A percentile compares a stretch with the other conserved stretches of the same genome.
phyloP scores from a whole-genome alignment of 345 rosid genomes.

The Litchi chinensis region DNA sequence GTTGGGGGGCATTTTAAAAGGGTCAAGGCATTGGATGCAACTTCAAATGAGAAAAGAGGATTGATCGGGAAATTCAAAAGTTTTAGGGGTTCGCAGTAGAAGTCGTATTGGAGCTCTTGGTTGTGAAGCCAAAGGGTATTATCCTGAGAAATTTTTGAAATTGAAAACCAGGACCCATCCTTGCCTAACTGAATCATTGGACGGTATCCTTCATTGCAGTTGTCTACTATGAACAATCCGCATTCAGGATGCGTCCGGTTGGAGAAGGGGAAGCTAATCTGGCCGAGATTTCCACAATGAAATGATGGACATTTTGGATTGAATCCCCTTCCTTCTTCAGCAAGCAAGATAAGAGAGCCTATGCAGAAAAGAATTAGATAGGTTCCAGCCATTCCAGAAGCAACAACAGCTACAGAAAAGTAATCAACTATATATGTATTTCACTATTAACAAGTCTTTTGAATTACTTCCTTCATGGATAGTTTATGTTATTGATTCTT shows the following conservation, averaged over 20 bases:
- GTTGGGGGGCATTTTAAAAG: constrained; percentile 33
- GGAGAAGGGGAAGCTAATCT: constrained; percentile 19
- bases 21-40: not conserved
- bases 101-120: not conserved
- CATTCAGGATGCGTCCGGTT: constrained; percentile 10
- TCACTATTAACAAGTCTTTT: too few species aligned
- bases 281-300: constrained; percentile 27
- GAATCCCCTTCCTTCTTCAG: not conserved
- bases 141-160: constrained; percentile 34
- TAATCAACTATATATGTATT: too few species aligned
- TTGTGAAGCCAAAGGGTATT: constrained; percentile 27
- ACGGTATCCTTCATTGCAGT: constrained; percentile 16
- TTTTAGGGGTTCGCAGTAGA: constrained; percentile 27
- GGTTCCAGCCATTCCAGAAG: not conserved
- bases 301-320: constrained; percentile 3
- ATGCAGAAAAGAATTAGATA: too few species aligned
- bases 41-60: constrained; percentile 25
- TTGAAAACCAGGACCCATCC: constrained; percentile 26
- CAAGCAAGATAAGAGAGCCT: not conserved
- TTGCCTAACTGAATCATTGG: constrained; percentile 35
- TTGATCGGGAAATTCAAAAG: constrained; percentile 29
- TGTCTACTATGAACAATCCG: constrained; percentile 31
- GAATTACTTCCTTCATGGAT: too few species aligned
- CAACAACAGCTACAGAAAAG: too few species aligned
- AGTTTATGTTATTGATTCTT: too few species aligned